phyloP scores from a whole-genome alignment of 306 rosid genomes.

The Trifolium fragiferum region DNA sequence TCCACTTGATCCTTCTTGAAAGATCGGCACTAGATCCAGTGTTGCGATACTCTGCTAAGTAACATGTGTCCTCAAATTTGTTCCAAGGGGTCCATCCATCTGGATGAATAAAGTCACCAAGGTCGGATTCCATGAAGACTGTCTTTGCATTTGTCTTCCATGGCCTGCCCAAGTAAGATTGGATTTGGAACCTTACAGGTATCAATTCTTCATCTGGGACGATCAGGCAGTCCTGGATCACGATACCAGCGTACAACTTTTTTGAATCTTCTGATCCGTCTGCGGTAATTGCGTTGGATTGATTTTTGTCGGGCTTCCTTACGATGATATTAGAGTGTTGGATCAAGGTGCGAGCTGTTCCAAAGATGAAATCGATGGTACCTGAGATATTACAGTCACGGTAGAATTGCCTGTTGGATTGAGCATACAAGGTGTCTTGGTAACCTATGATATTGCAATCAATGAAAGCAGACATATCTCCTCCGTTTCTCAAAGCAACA shows the following conservation, averaged over 20 bases:
- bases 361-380: constrained; percentile 76
- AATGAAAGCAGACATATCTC: constrained; percentile 57
- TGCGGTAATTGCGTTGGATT: constrained; percentile 60
- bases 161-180: constrained; percentile 66
- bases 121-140: constrained; percentile 56
- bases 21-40: constrained; percentile 59
- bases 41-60: constrained; percentile 62
- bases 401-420: constrained; percentile 68
- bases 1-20: constrained; percentile 58
- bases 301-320: constrained; percentile 52
- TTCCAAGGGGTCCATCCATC: constrained; percentile 54
- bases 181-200: constrained; percentile 43
- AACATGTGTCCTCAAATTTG: constrained; percentile 29
- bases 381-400: constrained; percentile 73
- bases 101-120: constrained; percentile 58
- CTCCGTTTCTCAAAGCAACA: constrained; percentile 64
- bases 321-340: constrained; percentile 62
- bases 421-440: constrained; percentile 70
- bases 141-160: constrained; percentile 64
- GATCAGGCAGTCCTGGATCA: constrained; percentile 66
- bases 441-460: constrained; percentile 60
- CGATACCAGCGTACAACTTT: constrained; percentile 43
- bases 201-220: constrained; percentile 50
- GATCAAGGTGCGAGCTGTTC: constrained; percentile 48
- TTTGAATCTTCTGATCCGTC: constrained; percentile 40